Base-by-base conservation (phyloP, 306 rosid species). In the Vicia villosa region DNA sequence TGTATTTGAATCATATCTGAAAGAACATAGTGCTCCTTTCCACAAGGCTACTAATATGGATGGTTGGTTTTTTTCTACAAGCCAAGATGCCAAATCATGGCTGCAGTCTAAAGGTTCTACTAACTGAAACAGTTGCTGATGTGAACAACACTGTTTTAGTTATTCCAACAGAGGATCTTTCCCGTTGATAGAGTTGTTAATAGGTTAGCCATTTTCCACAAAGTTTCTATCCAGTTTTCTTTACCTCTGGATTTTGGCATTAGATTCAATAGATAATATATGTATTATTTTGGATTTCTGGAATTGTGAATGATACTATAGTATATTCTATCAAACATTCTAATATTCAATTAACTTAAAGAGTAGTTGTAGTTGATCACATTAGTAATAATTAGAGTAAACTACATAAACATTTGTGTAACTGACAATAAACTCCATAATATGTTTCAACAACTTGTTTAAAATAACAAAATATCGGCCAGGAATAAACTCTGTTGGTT, bases 31-130 rank as follows among this genome's bases (percentile, higher is more conserved):
- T 66, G 86, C 96, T 66, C 98, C 98, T 4, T 92, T 92, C 82
- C 85, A 86, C 36, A 92, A 89, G 70, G 85, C 89, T 68, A 81
- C 96, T 5, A 87, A 88, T 38, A 80, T 83, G 79, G 80, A 75
- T 56, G 98, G 96, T 24, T 88, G 96, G 98, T 88, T 92, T 86
- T 85, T 88, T 75, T 85, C 92, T 8, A 86, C 93, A 26, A 81
- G 80, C n/a, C 79, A 81, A 42, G 96, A 95, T 3, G 84, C 84
- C 24, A 71, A 62, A 79, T 79, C 91, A 50, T 92, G 98, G 98
- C 79, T 92, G 77, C 83, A 86, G 54, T 83, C 95, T 38, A 86
- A n/a, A n/a, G 66, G 38, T 60, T 83, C 89, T n/a, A n/a, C n/a
- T n/a, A 26, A 66, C 83, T 5, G 77, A 84, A 75, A 43, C 63